These are phyloP conservation scores for Besnoitia besnoiti DNA, from an alignment of 169 alveolate genomes.

Conservation along the genomic window DNA sequence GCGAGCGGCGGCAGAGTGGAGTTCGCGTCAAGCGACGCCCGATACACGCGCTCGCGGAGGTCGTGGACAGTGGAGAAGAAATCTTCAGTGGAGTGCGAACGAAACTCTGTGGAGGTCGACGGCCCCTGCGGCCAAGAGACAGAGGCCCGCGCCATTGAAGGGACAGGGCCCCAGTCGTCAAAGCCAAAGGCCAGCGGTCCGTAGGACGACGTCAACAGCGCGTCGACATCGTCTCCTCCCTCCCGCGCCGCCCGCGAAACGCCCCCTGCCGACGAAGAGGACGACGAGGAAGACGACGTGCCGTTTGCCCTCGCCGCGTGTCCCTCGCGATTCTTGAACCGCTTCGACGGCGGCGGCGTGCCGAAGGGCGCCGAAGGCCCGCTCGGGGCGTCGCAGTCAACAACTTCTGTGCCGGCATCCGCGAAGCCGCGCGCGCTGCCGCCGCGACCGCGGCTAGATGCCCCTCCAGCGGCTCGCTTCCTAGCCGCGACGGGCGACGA, in stretches of 20 bases:
- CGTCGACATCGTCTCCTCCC: not conserved
- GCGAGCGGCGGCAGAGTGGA: not conserved
- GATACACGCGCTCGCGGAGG: slow-evolving; percentile 13
- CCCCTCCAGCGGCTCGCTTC: too few relatives aligned
- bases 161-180: slow-evolving; percentile 10
- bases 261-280: not conserved
- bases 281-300: not conserved
- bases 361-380: too few relatives aligned
- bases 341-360: too few relatives aligned
- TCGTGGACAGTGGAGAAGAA: not conserved
- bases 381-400: too few relatives aligned
- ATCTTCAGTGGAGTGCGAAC: not conserved
- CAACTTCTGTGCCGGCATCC: too few relatives aligned
- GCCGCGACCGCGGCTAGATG: too few relatives aligned
- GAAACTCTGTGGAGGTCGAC: not conserved
- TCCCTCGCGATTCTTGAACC: too few relatives aligned
- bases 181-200: slow-evolving; percentile 8
- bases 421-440: too few relatives aligned
- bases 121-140: too few relatives aligned
- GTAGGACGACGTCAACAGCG: not conserved
- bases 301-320: too few relatives aligned
- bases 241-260: not conserved
- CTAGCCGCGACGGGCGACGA: too few relatives aligned
- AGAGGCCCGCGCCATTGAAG: too few relatives aligned
- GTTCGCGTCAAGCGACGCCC: not conserved